Percentiles rank a stretch among this genome's conserved stretches.
These are phyloP conservation scores for Fomitopsis schrenkii DNA, from an alignment of 1,284 basidiomycete genomes.

Conservation along the genomic window DNA sequence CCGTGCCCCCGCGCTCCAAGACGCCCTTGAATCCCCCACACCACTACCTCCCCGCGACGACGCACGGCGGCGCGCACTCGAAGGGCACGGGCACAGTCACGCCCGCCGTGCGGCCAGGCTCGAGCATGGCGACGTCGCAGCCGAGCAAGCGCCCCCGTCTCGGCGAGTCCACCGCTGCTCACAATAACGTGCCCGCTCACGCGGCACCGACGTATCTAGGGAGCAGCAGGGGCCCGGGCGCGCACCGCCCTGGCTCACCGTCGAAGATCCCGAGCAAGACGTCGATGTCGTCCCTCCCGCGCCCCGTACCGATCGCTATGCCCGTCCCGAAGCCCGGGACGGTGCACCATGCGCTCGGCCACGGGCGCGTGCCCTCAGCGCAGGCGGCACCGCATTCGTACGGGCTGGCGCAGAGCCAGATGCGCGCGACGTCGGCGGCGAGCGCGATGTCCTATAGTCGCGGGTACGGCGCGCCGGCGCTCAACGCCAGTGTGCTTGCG, in stretches of 20 bases:
- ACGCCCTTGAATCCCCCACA: conserved; percentile 45
- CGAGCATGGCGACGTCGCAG: conserved; percentile 33
- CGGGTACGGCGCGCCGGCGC: conserved; percentile 14
- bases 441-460: conserved; percentile 9
- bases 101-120: conserved; percentile 53
- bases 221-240: conserved; percentile 12
- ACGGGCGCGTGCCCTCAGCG: conserved; percentile 36
- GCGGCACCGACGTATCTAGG: conserved; percentile 12
- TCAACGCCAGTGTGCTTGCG: conserved; percentile 22
- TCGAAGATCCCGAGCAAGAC: conserved; percentile 42
- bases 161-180: conserved; percentile 30
- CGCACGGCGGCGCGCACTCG: conserved; percentile 16
- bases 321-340: conserved; percentile 44
- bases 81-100: conserved; percentile 41
- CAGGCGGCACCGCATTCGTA: conserved; percentile 20
- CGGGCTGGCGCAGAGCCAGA: conserved; percentile 6
- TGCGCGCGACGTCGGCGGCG: conserved; percentile 16
- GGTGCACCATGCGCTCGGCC: conserved; percentile 47
- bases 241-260: conserved; percentile 32
- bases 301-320: conserved; percentile 35
- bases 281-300: conserved; percentile 31
- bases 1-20: conserved; percentile 54
- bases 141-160: conserved; percentile 59
- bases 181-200: conserved; percentile 14
- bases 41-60: conserved; percentile 24